Conservation (phyloP, 495 filamentous ascomycete genomes). For the Bacidia gigantensis region DNA sequence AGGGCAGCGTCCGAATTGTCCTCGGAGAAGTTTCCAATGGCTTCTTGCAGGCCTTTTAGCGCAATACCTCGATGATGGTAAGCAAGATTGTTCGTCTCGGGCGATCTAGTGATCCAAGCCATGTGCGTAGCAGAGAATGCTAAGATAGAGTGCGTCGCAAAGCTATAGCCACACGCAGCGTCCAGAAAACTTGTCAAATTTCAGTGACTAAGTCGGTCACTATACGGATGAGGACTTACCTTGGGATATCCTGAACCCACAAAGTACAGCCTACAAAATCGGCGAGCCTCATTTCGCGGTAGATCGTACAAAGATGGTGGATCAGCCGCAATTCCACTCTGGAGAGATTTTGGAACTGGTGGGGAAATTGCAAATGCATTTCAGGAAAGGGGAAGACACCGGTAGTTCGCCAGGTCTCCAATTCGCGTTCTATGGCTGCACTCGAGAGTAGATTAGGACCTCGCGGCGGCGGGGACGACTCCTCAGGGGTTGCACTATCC, state of each 20-base stretch:
- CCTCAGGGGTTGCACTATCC: constrained; percentile 54
- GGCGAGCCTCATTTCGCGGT: constrained; percentile 62
- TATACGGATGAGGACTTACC: constrained; percentile 42
- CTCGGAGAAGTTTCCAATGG: constrained; percentile 70
- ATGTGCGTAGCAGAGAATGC: constrained; percentile 86
- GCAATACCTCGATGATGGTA: constrained; percentile 77
- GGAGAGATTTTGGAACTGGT: constrained; percentile 45
- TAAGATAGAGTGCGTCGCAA: constrained; percentile 86
- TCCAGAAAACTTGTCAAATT: constrained; percentile 54
- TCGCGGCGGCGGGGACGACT: constrained; percentile 50
- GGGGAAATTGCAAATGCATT: constrained; percentile 53
- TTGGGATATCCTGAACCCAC: constrained; percentile 85
- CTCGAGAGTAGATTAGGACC: constrained; percentile 72
- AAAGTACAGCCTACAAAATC: constrained; percentile 69
- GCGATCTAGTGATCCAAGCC: constrained; percentile 69
- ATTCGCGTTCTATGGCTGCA: constrained; percentile 61
- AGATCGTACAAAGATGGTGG: constrained; percentile 78
- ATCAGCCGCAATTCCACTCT: constrained; percentile 72
- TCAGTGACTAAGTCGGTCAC: background rate
- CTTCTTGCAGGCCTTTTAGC: constrained; percentile 74
- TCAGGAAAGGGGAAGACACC: constrained; percentile 80
- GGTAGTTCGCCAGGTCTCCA: constrained; percentile 73
- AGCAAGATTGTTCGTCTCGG: constrained; percentile 68
- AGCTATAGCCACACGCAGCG: constrained; percentile 65
- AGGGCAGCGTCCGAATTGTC: constrained; percentile 85